Base-by-base conservation (phyloP, 768 basidiomycete species). In the Tylopilus sp. region DNA sequence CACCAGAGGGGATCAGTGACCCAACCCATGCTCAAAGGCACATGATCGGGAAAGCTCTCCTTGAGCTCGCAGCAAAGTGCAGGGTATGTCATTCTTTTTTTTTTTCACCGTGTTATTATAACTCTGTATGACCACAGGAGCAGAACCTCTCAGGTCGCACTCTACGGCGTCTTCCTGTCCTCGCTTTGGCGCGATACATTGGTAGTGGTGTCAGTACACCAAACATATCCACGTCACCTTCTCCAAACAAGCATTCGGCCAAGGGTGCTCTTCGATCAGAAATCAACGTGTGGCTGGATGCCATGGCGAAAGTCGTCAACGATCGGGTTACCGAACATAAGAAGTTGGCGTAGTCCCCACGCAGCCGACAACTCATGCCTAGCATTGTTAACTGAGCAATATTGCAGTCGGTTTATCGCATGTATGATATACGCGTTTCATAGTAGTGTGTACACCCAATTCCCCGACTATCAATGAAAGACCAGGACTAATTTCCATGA, bases 81-180 rank as follows among this genome's bases (percentile, higher is more conserved):
- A 78, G 82, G 68, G 95, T 95, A 73, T 59, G 86, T 25, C n/a
- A 26, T 10, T 44, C 38, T 45, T 36, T 26, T 48, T 42, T 28
- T 45, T 48, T 42, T 28, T 45, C 30, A n/a, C n/a, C 45, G 12
- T 44, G 50, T 13, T 45, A 38, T 19, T 34, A 45, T 19, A 55
- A 56, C 26, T 42, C n/a, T 21, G 12, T 30, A 17, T 19, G 16
- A 22, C 8, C 29, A 24, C 50, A 89, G 87, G 68, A 68, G 17
- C 85, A 92, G 66, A 81, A 81, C n/a, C 84, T 98, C 78, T 97
- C 95, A 16, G 97, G 97, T 14, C 86, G 97, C 31, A 86, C 91
- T 1, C 78, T 99, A 13, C 84, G 97, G 13, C 84, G 94, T 8
- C 77, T 99, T n/a, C 97, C 97, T 4, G 92, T 98, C 42, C 81